Evolutionary conservation across 2,329 filamentous ascomycete genomes (phyloP).

Genomic region (Fusarium miscanthi): DNA sequence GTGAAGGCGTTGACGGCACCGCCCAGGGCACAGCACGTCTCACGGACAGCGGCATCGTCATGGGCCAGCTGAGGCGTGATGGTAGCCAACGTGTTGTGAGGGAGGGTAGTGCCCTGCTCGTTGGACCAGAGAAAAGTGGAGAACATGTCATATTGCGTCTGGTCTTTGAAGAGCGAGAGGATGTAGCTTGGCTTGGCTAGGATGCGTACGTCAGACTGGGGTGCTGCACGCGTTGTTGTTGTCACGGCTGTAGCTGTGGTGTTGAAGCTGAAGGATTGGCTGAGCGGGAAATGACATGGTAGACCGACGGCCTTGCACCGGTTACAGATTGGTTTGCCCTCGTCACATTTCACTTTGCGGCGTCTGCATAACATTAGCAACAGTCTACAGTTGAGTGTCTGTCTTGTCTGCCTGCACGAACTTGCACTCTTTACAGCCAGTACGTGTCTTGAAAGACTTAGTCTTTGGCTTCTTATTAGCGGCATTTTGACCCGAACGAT

Average conservation of each 20-base stretch:
- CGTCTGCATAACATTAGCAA: conserved; percentile 28
- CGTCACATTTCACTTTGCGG: conserved; percentile 43
- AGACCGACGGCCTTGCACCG: conserved; percentile 24
- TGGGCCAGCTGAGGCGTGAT: conserved; percentile 39
- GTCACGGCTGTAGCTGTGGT: not conserved
- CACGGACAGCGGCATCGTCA: conserved; percentile 26
- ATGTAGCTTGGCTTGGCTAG: conserved; percentile 24
- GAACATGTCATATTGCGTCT: conserved; percentile 41
- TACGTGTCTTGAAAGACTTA: conserved; percentile 36
- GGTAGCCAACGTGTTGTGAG: conserved; percentile 31
- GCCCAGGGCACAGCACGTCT: conserved; percentile 38
- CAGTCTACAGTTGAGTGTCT: not conserved
- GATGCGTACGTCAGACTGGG: conserved; percentile 24
- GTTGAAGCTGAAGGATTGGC: not conserved
- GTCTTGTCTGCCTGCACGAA: conserved; percentile 3
- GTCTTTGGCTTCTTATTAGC: conserved; percentile 14
- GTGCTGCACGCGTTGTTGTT: not conserved
- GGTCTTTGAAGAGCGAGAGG: conserved; percentile 32
- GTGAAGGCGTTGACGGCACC: conserved; percentile 32
- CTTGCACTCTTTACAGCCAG: conserved; percentile 41
- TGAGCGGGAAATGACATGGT: conserved; percentile 26
- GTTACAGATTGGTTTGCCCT: conserved; percentile 34
- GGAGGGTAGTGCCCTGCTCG: conserved; percentile 31
- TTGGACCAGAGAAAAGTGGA: conserved; percentile 34
- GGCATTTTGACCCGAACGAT: not conserved